A percentile compares a stretch with the other conserved stretches of the same genome.
Conservation (phyloP, 768 basidiomycete species). For the Boletus fagicola region DNA sequence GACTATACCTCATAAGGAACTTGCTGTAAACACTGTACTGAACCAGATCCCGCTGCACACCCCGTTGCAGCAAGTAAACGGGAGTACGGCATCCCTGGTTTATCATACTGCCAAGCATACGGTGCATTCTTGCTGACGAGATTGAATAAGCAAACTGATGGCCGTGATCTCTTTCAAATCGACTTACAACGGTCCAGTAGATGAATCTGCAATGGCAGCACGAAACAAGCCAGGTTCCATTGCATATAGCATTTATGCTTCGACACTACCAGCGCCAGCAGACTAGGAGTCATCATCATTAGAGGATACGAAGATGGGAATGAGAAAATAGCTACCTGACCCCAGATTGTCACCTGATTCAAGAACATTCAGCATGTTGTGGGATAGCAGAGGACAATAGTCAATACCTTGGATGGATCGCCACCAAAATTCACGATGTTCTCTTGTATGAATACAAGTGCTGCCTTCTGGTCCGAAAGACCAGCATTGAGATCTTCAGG, state of each 20-base stretch:
- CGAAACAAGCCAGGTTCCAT: slow-evolving; percentile 11
- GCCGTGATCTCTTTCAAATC: not conserved
- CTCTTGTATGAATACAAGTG: slow-evolving; percentile 59
- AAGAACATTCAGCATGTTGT: not conserved
- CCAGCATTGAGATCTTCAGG: slow-evolving; percentile 57
- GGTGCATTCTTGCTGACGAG: slow-evolving; percentile 49
- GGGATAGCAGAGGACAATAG: not conserved
- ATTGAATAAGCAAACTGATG: not conserved
- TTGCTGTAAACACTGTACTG: slow-evolving; percentile 42
- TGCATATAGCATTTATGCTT: slow-evolving; percentile 14
- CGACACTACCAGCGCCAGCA: slow-evolving; percentile 16
- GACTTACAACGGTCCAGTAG: slow-evolving; percentile 22
- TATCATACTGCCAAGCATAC: slow-evolving; percentile 45
- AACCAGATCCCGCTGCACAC: slow-evolving; percentile 38
- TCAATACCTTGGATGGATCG: slow-evolving; percentile 49
- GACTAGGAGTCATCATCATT: slow-evolving; percentile 5
- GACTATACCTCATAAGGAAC: slow-evolving; percentile 18
- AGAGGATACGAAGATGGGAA: not conserved
- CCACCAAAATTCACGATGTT: slow-evolving; percentile 68
- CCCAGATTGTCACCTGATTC: slow-evolving; percentile 22
- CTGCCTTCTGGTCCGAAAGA: slow-evolving; percentile 56
- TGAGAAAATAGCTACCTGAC: slow-evolving; percentile 11
- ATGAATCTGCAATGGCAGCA: slow-evolving; percentile 19
- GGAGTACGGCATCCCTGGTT: slow-evolving; percentile 49
- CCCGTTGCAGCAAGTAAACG: slow-evolving; percentile 46